Base-by-base conservation (phyloP, 1,284 basidiomycete species). In the Rhodotorula sp. region DNA sequence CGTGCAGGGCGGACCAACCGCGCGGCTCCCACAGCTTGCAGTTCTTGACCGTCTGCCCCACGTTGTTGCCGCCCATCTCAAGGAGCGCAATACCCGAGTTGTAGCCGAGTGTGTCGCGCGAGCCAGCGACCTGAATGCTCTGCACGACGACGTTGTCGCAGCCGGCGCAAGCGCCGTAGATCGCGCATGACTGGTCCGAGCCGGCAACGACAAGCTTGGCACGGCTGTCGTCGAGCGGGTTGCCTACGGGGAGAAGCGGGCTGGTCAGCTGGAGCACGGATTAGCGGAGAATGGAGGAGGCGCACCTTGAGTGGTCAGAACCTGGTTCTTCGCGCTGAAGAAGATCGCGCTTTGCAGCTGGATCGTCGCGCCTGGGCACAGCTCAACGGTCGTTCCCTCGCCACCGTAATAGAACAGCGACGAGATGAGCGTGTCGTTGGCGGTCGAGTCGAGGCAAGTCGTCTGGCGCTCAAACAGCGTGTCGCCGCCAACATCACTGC, bases 271-370 rank as follows among this genome's bases (percentile, higher is more conserved):
- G 1, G 17, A 22, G 62, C 21, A n/a, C 12, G 13, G 12, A 12
- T 9, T 36, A 27, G 22, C 25, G 25, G 10, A 6, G 44, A 10
- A 12, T 19, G 41, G 34, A 5, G 15, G 9, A 5, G 25, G 64
- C 64, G 21, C 48, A 67, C 70, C 73, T 36, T 70, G 64, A 7
- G 84, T 85, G 29, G 82, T 81, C 36, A 85, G 76, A 64, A 84
- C 83, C 73, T 85, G 85, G 66, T 84, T 82, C 13, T 81, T 81
- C 2, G 81, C 82, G 9, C 82, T 83, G 78, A 84, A 85, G 67
- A 82, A 77, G 75, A 85, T 83, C 3, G 83, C 78, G 7, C 80
- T 79, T 5, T 79, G 79, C 39, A 85, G 76, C 1, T 77, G 73
- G 72, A 84, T 83, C n/a, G 77, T 76, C 21, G 80, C 79, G 15